Percentiles rank a stretch among this genome's conserved stretches.
phyloP scores from a whole-genome alignment of 179 eudicot genomes.

The Pouteria campechiana region DNA sequence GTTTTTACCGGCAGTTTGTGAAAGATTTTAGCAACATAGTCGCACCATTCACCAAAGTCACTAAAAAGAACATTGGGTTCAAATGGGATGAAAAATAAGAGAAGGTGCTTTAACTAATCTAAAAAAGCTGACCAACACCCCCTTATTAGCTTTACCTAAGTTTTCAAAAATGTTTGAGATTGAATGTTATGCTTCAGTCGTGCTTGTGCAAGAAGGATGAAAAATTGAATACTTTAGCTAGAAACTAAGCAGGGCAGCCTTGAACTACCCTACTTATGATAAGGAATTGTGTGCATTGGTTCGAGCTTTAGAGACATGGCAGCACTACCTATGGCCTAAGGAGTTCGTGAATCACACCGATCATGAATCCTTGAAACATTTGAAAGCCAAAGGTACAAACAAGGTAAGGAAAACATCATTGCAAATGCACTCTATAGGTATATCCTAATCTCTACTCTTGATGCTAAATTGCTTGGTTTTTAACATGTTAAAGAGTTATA shows the following conservation, averaged over 20 bases:
- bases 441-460: background rate
- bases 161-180: constrained; percentile 1
- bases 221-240: constrained; percentile 6
- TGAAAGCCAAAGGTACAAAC: constrained; percentile 1
- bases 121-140: background rate
- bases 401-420: constrained; percentile 6
- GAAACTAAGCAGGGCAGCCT: background rate
- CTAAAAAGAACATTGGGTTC: background rate
- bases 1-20: constrained; percentile 3
- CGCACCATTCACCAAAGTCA: background rate
- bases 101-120: background rate
- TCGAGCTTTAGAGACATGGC: background rate
- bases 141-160: background rate
- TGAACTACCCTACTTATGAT: constrained; percentile 7
- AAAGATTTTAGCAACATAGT: background rate
- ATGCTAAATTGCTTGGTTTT: constrained; percentile 2
- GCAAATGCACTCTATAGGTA: constrained; percentile 3
- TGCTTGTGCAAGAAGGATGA: background rate
- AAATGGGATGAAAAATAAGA: constrained; percentile 2
- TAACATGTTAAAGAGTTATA: constrained; percentile 5
- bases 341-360: constrained; percentile 3
- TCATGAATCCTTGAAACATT: constrained; percentile 1
- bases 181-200: constrained; percentile 4
- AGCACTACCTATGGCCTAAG: constrained; percentile 5
- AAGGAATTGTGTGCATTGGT: constrained; percentile 10